Conservation (phyloP, 2,329 filamentous ascomycete genomes). For the Nothophaeocryptopus gaeumannii region DNA sequence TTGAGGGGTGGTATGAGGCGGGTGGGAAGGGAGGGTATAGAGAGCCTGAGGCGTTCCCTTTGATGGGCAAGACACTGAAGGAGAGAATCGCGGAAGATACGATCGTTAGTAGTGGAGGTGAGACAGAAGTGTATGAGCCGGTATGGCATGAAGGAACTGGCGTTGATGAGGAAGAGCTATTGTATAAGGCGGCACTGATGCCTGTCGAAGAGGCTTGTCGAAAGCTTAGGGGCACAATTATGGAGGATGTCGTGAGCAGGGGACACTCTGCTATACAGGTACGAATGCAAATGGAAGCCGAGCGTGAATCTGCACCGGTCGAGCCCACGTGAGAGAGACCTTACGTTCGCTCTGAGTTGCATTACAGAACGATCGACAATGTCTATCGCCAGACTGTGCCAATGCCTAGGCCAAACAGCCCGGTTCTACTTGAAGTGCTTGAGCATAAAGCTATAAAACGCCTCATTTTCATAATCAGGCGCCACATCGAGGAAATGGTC, state of each 20-base stretch:
- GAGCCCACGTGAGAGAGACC: no score
- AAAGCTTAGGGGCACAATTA: conserved; percentile 40
- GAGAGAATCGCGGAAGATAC: conserved; percentile 41
- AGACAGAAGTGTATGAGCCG: conserved; percentile 45
- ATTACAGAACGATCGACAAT: no score
- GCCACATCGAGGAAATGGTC: conserved; percentile 31
- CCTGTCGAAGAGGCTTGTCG: conserved; percentile 43
- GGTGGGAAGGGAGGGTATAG: conserved; percentile 9
- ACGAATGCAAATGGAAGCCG: conserved; percentile 35
- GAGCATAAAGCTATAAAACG: conserved; percentile 30
- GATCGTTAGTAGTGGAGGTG: conserved; percentile 29
- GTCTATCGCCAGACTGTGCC: no score
- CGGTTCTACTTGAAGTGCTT: conserved; percentile 23
- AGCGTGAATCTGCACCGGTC: not conserved
- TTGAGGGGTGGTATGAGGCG: conserved; percentile 15
- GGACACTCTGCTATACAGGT: conserved; percentile 46
- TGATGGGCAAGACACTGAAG: conserved; percentile 32
- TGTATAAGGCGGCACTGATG: conserved; percentile 44
- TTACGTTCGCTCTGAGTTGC: no score
- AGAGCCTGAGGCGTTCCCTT: conserved; percentile 39
- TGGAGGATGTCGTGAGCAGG: conserved; percentile 46
- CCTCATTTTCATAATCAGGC: conserved; percentile 25
- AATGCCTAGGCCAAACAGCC: no score
- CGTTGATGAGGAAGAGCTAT: conserved; percentile 47
- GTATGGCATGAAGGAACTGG: conserved; percentile 47